A percentile compares a stretch with the other conserved stretches of the same genome.
Evolutionary conservation across 257 asterid species (phyloP).

Genomic region (Nicotiana otophora): DNA sequence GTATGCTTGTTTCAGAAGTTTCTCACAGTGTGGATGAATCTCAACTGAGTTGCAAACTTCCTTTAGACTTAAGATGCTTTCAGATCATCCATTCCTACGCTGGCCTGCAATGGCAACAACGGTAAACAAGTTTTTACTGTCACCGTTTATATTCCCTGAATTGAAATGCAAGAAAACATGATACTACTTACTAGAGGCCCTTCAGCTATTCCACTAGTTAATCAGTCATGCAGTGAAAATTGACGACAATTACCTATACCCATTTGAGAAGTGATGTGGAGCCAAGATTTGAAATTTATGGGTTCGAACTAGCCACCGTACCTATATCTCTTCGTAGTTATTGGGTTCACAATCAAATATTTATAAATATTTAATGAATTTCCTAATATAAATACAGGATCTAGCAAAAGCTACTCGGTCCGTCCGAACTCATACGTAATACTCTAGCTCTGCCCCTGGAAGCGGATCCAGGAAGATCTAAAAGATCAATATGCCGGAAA

Average conservation of each 20-base stretch:
- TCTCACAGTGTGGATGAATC: background rate
- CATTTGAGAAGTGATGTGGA: background rate
- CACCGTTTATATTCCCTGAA: background rate
- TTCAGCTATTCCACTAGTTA: background rate
- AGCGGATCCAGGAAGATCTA: background rate
- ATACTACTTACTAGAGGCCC: background rate
- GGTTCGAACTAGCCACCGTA: too few species aligned
- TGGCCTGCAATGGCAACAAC: slow-evolving; percentile 53
- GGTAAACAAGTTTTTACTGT: slow-evolving; percentile 3
- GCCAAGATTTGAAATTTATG: too few species aligned
- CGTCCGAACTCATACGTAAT: too few species aligned
- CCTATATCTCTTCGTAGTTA: too few species aligned
- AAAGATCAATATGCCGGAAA: background rate
- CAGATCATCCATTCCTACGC: slow-evolving; percentile 84
- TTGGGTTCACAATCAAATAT: too few species aligned
- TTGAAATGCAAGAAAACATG: background rate
- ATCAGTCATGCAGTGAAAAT: background rate
- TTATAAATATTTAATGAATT: too few species aligned
- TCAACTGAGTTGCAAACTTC: slow-evolving; percentile 3
- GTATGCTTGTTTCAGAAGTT: background rate
- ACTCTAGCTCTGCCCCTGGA: too few species aligned
- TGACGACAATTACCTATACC: background rate
- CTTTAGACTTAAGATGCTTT: slow-evolving; percentile 64
- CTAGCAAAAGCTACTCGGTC: too few species aligned
- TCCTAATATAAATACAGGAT: too few species aligned